Evolutionary conservation across 768 basidiomycete genomes (phyloP), one percentile per base, ranked within the genome.

Genomic region (Trametes coccinea): DNA sequence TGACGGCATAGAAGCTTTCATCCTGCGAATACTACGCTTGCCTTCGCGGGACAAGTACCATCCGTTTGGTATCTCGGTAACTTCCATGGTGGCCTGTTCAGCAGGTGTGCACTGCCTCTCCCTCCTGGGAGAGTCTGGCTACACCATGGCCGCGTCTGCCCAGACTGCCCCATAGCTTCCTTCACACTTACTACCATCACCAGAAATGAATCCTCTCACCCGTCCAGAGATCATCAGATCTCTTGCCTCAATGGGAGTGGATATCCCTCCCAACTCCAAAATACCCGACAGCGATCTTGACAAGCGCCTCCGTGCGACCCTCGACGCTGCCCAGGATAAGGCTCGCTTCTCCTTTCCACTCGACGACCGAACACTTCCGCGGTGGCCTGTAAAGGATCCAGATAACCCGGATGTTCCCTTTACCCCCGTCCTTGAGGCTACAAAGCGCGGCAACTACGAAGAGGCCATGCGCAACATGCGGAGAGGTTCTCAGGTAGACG

Each of bases 231-330:
- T 17, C 5, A 45, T 66, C 16, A 13, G 48, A 1, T 22, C 54
- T 1, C 56, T 66, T 9, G 6, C 37, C 10, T 45, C 41, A 0
- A 60, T 66, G 61, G 61, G 61, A 14, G 47, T 63, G 27, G 65
- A 63, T 14, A 29, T 66, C 39, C 65, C 65, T 3, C 16, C 43
- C 14, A 34, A 37, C 45, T 53, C 65, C 5, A 60, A 57, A 30
- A 33, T 66, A 2, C 22, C 49, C 9, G 47, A 51, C 40, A 59
- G 60, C 0, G 47, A 22, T 1, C 53, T 66, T n/a, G 61, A 63
- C 4, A 66, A 61, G 50, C 59, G 62, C 31, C 56, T 66, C 27
- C 43, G 50, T 43, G 33, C 50, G 5, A 60, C 62, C 11, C 53
- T 66, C 30, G 31, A 59, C 29, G 47, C 53, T 13, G 56, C 66